These are phyloP conservation scores for Astrothelium macrocarpum DNA, from an alignment of 495 filamentous ascomycete genomes.

Conservation along the genomic window DNA sequence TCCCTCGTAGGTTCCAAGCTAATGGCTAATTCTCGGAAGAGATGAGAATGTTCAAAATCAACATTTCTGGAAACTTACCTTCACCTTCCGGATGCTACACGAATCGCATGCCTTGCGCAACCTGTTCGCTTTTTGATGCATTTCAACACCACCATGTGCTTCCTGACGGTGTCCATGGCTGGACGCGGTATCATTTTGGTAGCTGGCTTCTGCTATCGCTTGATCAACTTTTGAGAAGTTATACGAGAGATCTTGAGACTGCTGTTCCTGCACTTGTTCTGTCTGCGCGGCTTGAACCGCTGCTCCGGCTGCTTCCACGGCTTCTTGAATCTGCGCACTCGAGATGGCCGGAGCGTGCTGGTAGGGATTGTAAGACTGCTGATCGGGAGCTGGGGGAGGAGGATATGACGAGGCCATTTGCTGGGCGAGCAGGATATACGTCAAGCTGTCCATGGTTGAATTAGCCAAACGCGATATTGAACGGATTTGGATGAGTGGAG, in stretches of 20 bases:
- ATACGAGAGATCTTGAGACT: background rate
- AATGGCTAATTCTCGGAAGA: too few species aligned
- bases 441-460: constrained; percentile 1
- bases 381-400: background rate
- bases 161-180: constrained; percentile 2
- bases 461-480: background rate
- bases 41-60: background rate
- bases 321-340: background rate
- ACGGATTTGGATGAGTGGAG: background rate
- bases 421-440: background rate
- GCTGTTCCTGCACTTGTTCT: background rate
- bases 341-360: constrained; percentile 1
- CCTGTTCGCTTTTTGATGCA: constrained; percentile 37
- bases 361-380: constrained; percentile 3
- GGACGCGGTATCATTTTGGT: background rate
- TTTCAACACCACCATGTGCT: background rate
- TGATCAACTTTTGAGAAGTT: background rate
- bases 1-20: constrained; percentile 4
- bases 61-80: constrained; percentile 42
- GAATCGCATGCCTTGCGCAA: constrained; percentile 75
- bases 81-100: constrained; percentile 78
- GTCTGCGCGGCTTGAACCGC: background rate
- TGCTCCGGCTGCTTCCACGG: background rate
- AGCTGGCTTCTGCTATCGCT: background rate
- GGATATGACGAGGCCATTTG: constrained; percentile 5